Evolutionary conservation across 2,329 filamentous ascomycete genomes (phyloP).

Genomic region (Penicillium aurantiogriseum): DNA sequence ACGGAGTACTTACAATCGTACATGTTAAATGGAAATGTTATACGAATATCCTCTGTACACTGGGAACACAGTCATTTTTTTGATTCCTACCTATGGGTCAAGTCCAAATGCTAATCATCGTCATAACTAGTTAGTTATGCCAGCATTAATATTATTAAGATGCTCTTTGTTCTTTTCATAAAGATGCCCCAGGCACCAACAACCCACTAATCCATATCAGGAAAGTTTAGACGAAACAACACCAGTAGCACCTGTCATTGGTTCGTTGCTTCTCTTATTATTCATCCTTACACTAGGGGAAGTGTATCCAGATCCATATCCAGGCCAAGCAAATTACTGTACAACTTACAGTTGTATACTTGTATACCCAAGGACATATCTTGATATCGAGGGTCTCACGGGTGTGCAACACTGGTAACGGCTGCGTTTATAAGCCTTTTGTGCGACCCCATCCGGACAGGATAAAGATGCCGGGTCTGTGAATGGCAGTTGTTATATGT

Average conservation of each 20-base stretch:
- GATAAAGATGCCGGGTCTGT: background rate
- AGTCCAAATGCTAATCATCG: background rate
- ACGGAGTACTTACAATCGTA: background rate
- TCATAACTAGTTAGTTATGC: background rate
- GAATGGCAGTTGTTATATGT: background rate
- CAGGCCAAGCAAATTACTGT: background rate
- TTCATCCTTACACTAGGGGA: background rate
- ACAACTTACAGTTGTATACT: background rate
- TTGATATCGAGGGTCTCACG: background rate
- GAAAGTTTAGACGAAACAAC: constrained; percentile 3
- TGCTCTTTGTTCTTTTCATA: background rate
- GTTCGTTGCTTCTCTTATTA: too few relatives aligned
- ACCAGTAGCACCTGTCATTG: background rate
- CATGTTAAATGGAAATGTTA: background rate
- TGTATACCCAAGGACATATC: background rate
- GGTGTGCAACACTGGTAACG: constrained; percentile 2
- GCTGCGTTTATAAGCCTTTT: constrained; percentile 7
- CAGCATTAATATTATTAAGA: background rate
- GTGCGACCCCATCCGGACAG: background rate
- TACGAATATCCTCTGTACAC: background rate
- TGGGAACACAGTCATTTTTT: background rate
- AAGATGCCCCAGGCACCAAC: background rate
- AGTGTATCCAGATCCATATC: background rate
- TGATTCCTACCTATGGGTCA: background rate
- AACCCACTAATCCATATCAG: background rate